phyloP scores from a whole-genome alignment of 371 early-diverging fungal species.

The Mortierella sp. region DNA sequence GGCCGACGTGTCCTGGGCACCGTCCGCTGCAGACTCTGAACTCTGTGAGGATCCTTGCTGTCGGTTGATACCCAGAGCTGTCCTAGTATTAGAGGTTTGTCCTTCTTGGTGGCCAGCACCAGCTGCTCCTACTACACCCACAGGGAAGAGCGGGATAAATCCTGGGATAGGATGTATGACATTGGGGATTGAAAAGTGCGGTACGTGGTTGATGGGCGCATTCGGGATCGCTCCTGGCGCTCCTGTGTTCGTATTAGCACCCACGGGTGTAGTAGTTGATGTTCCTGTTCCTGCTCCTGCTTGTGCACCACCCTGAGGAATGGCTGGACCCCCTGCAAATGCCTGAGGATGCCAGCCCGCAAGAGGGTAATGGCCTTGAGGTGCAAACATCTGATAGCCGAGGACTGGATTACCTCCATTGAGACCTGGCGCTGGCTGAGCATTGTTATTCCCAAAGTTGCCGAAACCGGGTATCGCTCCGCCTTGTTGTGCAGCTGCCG shows the following conservation, averaged over 20 bases:
- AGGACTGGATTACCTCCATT: conserved; percentile 16
- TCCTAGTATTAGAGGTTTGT: conserved; percentile 3
- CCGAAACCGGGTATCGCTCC: conserved; percentile 17
- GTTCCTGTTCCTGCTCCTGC: conserved; percentile 10
- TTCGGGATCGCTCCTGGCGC: conserved; percentile 9
- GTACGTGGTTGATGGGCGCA: conserved; percentile 20
- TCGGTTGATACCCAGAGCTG: background rate
- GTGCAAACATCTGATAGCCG: conserved; percentile 35
- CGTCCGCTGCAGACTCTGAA: background rate
- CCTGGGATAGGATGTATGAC: conserved; percentile 52
- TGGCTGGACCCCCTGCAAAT: conserved; percentile 24
- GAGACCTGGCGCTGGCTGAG: conserved; percentile 10
- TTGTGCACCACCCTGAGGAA: conserved; percentile 21
- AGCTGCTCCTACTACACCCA: conserved; percentile 9
- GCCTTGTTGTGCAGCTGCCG: conserved; percentile 51
- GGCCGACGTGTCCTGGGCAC: background rate
- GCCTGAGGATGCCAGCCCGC: conserved; percentile 44
- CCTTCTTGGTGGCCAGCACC: conserved; percentile 34
- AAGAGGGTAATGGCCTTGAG: conserved; percentile 42
- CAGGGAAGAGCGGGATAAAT: conserved; percentile 45
- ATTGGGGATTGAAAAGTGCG: conserved; percentile 33
- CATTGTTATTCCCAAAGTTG: conserved; percentile 44
- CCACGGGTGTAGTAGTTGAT: conserved; percentile 13
- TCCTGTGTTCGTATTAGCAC: conserved; percentile 23
- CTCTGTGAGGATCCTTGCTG: background rate